Percentiles rank a stretch among this genome's conserved stretches.
These are phyloP conservation scores for Eleusine coracana DNA, from an alignment of 176 grass and related monocot species.

Conservation along the genomic window DNA sequence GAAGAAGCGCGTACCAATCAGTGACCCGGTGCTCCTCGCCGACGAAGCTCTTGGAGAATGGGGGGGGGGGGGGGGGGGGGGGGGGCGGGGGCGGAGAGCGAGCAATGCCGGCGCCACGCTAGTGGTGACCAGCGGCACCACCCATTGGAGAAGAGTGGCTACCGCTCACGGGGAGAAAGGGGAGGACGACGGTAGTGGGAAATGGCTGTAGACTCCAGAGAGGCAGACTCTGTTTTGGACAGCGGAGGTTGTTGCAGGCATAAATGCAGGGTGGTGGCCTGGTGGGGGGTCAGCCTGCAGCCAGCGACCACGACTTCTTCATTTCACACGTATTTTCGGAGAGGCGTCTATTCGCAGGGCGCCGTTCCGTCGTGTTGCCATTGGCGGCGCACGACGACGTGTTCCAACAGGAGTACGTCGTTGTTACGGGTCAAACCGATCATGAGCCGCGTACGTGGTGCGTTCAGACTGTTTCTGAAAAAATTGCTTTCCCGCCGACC, in stretches of 20 bases:
- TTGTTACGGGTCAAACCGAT: too few species aligned
- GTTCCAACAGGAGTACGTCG: neutral
- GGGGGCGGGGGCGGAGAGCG: neutral
- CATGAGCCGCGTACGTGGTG: neutral
- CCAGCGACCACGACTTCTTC: neutral
- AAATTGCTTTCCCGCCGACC: neutral
- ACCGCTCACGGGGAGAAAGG: neutral
- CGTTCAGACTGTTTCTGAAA: neutral
- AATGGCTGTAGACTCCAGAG: neutral
- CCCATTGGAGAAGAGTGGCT: too few species aligned
- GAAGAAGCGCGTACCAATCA: slow-evolving; percentile 6
- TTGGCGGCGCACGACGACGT: neutral
- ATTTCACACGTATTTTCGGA: too few species aligned
- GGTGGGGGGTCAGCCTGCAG: neutral
- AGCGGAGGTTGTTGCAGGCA: neutral
- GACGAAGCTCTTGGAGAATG: neutral
- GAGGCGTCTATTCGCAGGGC: neutral
- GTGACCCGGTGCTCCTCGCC: neutral
- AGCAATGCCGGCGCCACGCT: neutral
- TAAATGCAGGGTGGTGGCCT: neutral
- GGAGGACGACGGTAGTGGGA: neutral
- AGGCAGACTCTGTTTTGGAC: neutral
- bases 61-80: accelerated
- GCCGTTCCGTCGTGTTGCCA: neutral
- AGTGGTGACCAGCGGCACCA: neutral